phyloP scores from a whole-genome alignment of 208 protist species.

The Acanthamoeba divionensis region DNA sequence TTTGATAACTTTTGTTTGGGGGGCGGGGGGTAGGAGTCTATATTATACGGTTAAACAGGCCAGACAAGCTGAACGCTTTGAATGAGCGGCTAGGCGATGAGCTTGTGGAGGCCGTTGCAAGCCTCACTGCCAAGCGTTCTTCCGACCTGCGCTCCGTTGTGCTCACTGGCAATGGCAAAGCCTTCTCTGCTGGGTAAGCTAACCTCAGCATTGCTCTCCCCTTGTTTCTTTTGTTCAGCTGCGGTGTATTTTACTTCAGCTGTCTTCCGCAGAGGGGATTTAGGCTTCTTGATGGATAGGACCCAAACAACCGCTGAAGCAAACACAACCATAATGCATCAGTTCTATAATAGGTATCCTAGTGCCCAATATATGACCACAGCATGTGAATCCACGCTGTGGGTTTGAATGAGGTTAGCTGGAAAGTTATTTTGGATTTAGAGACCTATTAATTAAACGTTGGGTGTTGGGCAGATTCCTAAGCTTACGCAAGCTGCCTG shows the following conservation, averaged over 20 bases:
- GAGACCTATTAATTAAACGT: too few relatives aligned
- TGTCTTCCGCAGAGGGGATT: constrained; percentile 65
- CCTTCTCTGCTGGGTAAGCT: constrained; percentile 24
- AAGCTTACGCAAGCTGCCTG: constrained; percentile 62
- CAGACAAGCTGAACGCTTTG: constrained; percentile 43
- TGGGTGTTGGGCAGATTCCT: constrained; percentile 65
- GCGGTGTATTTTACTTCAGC: not conserved
- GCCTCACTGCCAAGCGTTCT: not conserved
- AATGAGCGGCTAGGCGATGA: not conserved
- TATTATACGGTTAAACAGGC: not conserved
- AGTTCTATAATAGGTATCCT: constrained; percentile 62
- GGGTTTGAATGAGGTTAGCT: too few relatives aligned
- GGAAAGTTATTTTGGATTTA: too few relatives aligned
- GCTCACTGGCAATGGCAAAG: not conserved
- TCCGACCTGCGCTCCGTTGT: not conserved
- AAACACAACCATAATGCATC: constrained; percentile 66
- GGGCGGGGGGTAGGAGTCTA: too few relatives aligned
- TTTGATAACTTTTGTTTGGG: too few relatives aligned
- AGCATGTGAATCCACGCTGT: too few relatives aligned
- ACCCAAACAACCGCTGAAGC: not conserved
- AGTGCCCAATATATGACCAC: not conserved
- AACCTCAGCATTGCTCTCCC: not conserved
- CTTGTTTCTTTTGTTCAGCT: too few relatives aligned
- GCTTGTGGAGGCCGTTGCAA: not conserved
- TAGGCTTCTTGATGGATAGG: constrained; percentile 74